Conservation (phyloP, 2,329 filamentous ascomycete genomes). For the Lachnellula occidentalis region DNA sequence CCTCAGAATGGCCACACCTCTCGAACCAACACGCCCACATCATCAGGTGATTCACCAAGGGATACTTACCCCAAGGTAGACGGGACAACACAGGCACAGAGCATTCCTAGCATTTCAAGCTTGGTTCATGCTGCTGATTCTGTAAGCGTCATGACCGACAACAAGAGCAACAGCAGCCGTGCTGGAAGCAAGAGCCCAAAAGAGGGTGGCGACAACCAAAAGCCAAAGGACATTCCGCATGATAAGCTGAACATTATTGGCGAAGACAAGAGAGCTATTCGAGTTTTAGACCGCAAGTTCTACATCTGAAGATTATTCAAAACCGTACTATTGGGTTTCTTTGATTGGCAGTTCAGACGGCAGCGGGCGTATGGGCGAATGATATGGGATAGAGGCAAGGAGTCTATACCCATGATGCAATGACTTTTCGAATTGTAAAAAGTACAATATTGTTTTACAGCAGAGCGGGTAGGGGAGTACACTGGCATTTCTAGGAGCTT, state of each 20-base stretch:
- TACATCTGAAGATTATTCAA: conserved; percentile 25
- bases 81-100: conserved; percentile 24
- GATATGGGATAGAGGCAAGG: neutral
- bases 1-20: conserved; percentile 16
- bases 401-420: neutral
- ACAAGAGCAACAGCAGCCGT: conserved; percentile 28
- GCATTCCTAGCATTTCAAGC: conserved; percentile 29
- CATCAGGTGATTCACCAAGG: conserved; percentile 14
- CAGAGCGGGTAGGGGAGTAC: neutral
- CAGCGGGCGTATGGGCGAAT: no score
- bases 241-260: conserved; percentile 47
- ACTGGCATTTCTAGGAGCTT: neutral
- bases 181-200: conserved; percentile 26
- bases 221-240: conserved; percentile 49
- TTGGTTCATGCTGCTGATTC: conserved; percentile 29
- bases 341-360: no score
- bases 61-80: conserved; percentile 16
- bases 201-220: conserved; percentile 20
- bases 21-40: conserved; percentile 19
- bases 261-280: conserved; percentile 60
- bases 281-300: conserved; percentile 59
- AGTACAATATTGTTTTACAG: neutral
- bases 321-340: no score
- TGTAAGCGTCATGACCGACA: conserved; percentile 25
- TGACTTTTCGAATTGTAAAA: neutral